Evolutionary conservation across 331 rosid species (phyloP), one percentile per base, ranked within the genome.

Genomic region (Rosa hybrid): DNA sequence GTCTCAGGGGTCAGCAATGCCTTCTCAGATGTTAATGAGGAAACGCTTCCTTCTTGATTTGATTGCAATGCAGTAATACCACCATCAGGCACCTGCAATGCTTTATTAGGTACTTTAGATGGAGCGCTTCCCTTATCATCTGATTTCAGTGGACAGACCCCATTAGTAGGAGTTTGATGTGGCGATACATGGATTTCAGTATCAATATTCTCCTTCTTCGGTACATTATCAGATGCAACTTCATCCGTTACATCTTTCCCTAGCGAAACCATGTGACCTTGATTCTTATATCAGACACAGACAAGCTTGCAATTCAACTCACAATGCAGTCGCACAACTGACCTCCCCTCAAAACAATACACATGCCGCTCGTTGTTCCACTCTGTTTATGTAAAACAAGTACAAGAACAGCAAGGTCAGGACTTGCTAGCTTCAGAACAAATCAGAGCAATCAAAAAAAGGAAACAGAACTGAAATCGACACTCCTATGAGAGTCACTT

Each of bases 191-290:
- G 70, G 30, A 59, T 70, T 84, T 77, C 89, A 39, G 85, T 80
- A 74, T 65, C 85, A 75, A 86, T 72, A 77, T 84, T 83, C 80
- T 38, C 74, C 75, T 53, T 82, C 81, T 86, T 87, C 74, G 72
- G 90, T 84, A 54, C 77, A 77, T 82, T 78, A 80, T 83, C 96
- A 74, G 91, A 83, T 84, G 87, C 79, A 78, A 78, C 83, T 68
- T 79, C 88, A 73, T 81, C 86, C 70, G 75, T 83, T 6, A 80
- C 87, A 81, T 70, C 83, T 86, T 88, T 83, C 84, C 89, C 90
- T 12, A 84, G 81, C 57, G 93, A 88, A 89, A 92, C 92, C 98
- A 94, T 94, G 84, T 76, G 91, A 72, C 74, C 87, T 53, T 68
- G 62, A 73, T 71, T 77, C 87, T 86, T 78, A 49, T 56, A 81